Base-by-base conservation (phyloP, 805 yeast species). In the Yamadazyma laniorum region DNA sequence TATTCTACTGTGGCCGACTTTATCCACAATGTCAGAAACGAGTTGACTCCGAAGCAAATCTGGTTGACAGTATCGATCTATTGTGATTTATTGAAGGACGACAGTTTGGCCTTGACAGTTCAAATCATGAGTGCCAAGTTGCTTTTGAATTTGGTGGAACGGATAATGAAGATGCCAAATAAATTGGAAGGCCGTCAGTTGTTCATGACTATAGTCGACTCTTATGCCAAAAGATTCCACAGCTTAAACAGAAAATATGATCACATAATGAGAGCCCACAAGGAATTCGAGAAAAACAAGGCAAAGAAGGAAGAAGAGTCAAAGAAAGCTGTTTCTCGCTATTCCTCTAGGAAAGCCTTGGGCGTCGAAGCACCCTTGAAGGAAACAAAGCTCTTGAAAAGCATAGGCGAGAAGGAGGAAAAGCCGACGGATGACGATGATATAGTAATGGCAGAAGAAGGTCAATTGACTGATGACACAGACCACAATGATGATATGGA, bases 91-190 rank as follows among this genome's bases (percentile, higher is more conserved):
- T 65, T 93, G 45, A 83, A 84, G 49, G 98, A 95, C 55, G 80
- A 78, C 45, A 67, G 90, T 0, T 64, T 93, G 46, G 93, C 95
- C 1, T 73, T 87, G 44, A 85, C 95, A 5, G 96, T 90, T 25
- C 98, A 95, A 59, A 85, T 90, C 7, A 89, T 93, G 97, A 85
- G 96, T 63, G 96, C 97, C 2, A 91, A 90, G 61, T 67, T 93
- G 22, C 63, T 93, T 22, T 62, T 91, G 45, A 95, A 93, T 58
- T 67, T 95, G 51, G 91, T 93, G 15, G 99, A 95, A 49, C 70
- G 95, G 30, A 84, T 93, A 27, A 74, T 85, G 75, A 84, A 85
- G 52, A 61, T 90, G 50, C 90, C 85, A 28, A 84, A 85, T 37
- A 85, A 85, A 48, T 74, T 78, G 18, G 96, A 93, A 45, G 85